phyloP scores from a whole-genome alignment of 352 stramenopile genomes.

The Phytopythium cucurbitacearum region DNA sequence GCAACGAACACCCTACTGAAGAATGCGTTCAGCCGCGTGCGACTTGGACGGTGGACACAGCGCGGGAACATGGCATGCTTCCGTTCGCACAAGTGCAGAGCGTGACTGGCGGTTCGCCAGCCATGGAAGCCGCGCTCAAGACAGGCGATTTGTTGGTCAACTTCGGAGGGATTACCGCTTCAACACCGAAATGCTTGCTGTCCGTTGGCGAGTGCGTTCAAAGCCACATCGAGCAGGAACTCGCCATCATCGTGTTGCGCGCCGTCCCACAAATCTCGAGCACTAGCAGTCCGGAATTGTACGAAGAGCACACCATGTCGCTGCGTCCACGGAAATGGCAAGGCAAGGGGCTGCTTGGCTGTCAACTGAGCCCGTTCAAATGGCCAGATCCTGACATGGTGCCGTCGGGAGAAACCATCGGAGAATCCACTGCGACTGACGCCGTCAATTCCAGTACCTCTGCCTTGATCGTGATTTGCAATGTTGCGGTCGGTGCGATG shows the following conservation, averaged over 20 bases:
- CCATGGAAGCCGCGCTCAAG: constrained; percentile 35
- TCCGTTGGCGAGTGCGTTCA: constrained; percentile 48
- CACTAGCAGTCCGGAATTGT: background rate
- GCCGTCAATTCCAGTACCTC: background rate
- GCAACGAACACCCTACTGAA: background rate
- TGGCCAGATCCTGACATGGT: constrained; percentile 18
- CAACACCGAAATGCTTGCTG: constrained; percentile 45
- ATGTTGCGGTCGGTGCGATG: constrained; percentile 23
- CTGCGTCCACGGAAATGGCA: constrained; percentile 50
- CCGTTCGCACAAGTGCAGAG: constrained; percentile 51
- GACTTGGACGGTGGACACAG: constrained; percentile 2
- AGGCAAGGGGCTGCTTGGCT: constrained; percentile 59
- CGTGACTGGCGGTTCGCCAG: constrained; percentile 34
- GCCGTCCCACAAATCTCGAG: background rate
- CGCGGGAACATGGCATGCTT: constrained; percentile 7
- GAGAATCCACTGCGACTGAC: background rate
- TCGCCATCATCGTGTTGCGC: constrained; percentile 36
- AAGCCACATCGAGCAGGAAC: constrained; percentile 26
- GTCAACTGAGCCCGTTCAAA: constrained; percentile 59
- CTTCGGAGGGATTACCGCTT: constrained; percentile 43
- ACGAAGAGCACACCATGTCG: constrained; percentile 13
- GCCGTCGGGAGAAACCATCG: background rate
- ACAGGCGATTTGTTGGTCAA: constrained; percentile 39
- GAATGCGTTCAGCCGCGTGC: too few species aligned
- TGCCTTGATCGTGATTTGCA: constrained; percentile 33